Evolutionary conservation across 2,329 filamentous ascomycete species (phyloP).

Genomic region (Claviceps cyperi): DNA sequence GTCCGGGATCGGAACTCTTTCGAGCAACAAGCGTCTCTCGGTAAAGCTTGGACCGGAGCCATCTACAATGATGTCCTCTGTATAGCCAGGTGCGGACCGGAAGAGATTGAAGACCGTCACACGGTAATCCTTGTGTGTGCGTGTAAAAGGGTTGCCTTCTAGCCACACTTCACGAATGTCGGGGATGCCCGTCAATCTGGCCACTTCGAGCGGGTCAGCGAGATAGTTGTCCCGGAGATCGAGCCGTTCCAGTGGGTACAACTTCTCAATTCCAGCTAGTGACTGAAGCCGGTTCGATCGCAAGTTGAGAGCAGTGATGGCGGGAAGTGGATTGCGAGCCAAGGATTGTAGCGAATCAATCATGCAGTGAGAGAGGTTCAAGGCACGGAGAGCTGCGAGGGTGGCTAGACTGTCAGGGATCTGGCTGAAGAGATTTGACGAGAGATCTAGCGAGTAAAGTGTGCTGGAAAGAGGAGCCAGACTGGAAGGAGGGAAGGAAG

Average conservation of each 20-base stretch:
- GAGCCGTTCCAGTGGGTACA: constrained; percentile 76
- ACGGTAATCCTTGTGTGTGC: constrained; percentile 72
- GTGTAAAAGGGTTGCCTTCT: constrained; percentile 79
- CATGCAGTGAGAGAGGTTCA: constrained; percentile 96
- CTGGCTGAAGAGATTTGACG: constrained; percentile 83
- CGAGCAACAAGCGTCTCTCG: constrained; percentile 72
- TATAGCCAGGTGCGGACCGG: constrained; percentile 75
- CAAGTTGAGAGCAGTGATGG: constrained; percentile 85
- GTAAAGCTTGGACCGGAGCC: constrained; percentile 67
- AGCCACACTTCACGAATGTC: constrained; percentile 90
- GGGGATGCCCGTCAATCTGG: constrained; percentile 76
- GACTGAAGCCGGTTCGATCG: constrained; percentile 77
- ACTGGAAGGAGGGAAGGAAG: constrained; percentile 59
- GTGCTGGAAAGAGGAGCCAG: constrained; percentile 74
- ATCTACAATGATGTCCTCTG: constrained; percentile 82
- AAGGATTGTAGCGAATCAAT: constrained; percentile 87
- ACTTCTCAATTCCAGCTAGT: constrained; percentile 76
- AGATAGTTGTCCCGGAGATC: constrained; percentile 85
- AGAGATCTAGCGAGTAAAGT: constrained; percentile 82
- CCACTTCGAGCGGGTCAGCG: constrained; percentile 81
- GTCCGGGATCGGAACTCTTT: constrained; percentile 62
- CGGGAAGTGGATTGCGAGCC: constrained; percentile 71
- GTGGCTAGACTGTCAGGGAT: constrained; percentile 82
- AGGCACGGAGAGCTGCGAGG: constrained; percentile 72
- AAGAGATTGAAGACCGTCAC: constrained; percentile 94